phyloP scores from a whole-genome alignment of 1,139 yeast genomes.

The Pichia sp. region DNA sequence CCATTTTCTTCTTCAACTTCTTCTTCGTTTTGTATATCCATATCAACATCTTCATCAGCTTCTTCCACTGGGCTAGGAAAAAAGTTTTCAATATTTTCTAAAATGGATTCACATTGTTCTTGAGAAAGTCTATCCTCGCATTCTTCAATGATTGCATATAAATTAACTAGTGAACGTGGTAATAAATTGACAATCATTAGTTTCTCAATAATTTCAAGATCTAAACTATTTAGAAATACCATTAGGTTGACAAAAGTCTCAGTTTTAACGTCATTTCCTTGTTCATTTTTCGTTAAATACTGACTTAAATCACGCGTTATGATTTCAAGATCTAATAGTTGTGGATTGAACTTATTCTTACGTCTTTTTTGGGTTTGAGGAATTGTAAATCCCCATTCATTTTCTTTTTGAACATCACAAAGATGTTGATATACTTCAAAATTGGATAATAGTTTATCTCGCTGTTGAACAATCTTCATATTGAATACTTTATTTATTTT shows the following conservation, averaged over 20 bases:
- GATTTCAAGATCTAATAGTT: conserved; percentile 50
- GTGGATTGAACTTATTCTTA: conserved; percentile 33
- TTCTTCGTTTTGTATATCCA: conserved; percentile 10
- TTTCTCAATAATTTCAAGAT: conserved; percentile 75
- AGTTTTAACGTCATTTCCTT: conserved; percentile 19
- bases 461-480: conserved; percentile 36
- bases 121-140: conserved; percentile 77
- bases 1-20: conserved; percentile 10
- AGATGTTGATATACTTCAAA: conserved; percentile 65
- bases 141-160: conserved; percentile 80
- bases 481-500: too few species aligned
- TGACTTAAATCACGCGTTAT: conserved; percentile 54
- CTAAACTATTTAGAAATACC: conserved; percentile 43
- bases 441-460: conserved; percentile 66
- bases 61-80: conserved; percentile 36
- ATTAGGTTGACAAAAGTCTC: conserved; percentile 51
- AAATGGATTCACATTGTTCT: conserved; percentile 50
- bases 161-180: conserved; percentile 72
- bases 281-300: conserved; percentile 31
- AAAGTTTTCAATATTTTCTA: conserved; percentile 42
- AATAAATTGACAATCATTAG: conserved; percentile 75
- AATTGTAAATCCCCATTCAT: conserved; percentile 40
- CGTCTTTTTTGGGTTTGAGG: conserved; percentile 24
- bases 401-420: conserved; percentile 41
- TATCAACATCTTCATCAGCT: conserved; percentile 13